Evolutionary conservation across 1,284 basidiomycete genomes (phyloP), one percentile per base, ranked within the genome.

Genomic region (Cryptococcus floricola): DNA sequence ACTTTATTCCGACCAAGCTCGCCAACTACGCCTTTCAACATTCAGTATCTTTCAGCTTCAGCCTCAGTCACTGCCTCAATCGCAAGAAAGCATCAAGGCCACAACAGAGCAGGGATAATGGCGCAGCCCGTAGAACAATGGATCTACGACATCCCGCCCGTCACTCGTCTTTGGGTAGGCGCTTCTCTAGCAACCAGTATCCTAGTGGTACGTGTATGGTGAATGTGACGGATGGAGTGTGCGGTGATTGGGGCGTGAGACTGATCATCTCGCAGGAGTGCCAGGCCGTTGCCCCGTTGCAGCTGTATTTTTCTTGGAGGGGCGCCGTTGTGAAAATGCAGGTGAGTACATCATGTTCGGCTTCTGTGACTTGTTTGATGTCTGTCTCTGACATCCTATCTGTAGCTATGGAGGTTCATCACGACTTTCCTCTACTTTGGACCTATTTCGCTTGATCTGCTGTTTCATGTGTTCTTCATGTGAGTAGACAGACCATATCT

Each of bases 401-500:
- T 38, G 23, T 65, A 97, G 89, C 80, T 87, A 61, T 98, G 93
- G 93, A 83, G 95, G 31, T 82, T 87, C 44, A 75, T 89, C 52
- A 96, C 93, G 27, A 93, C 88, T 8, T 98, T 98, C 81, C 86
- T 95, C 69, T 98, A 95, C 79, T 98, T 98, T 77, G 95, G 95
- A 10, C 84, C 87, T 0, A 83, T 98, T 64, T 90, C 88, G 2
- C 79, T 98, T n/a, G 94, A 98, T 73, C 91, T 97, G 62, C 82
- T 95, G 56, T 96, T 98, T 77, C 94, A 98, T 74, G 81, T 98
- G 56, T 96, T 97, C 82, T 98, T 98, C 82, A 94, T 97, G 91
- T 94, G 68, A 74, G 91, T 80, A 2, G 1, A 9, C 14, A 13
- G 19, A 7, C 10, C 25, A 25, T n/a, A 27, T 28, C 44, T 10